Conservation (phyloP, 2,329 filamentous ascomycete genomes). For the Aspergillus aculeatinus region DNA sequence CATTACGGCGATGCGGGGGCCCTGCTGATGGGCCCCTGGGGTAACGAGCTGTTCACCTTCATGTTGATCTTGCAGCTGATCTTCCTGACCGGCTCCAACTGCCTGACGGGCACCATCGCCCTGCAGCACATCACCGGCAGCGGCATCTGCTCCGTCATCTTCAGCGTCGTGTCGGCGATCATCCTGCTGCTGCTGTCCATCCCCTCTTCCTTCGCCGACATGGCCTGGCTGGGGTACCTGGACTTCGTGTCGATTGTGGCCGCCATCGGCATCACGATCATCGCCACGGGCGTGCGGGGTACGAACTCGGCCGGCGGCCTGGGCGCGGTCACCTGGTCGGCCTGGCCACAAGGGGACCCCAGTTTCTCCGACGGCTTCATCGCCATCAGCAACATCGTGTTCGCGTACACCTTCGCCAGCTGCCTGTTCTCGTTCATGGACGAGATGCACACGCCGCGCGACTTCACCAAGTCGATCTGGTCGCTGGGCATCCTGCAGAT, state of each 20-base stretch:
- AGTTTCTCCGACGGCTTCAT: conserved; percentile 29
- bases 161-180: conserved; percentile 43
- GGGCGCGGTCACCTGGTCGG: conserved; percentile 12
- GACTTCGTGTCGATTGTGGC: conserved; percentile 34
- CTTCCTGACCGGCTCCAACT: conserved; percentile 46
- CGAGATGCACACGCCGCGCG: conserved; percentile 13
- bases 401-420: conserved; percentile 40
- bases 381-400: conserved; percentile 31
- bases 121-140: conserved; percentile 42
- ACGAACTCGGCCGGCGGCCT: conserved; percentile 18
- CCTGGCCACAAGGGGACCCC: conserved; percentile 17
- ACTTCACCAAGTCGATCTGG: conserved; percentile 12
- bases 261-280: conserved; percentile 33
- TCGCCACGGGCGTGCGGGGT: conserved; percentile 30
- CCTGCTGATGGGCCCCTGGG: conserved; percentile 43
- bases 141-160: conserved; percentile 37
- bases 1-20: conserved; percentile 47
- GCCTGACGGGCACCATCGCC: conserved; percentile 48
- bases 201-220: conserved; percentile 33
- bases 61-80: conserved; percentile 45
- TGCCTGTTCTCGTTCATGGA: conserved; percentile 12
- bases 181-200: conserved; percentile 32
- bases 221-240: conserved; percentile 34
- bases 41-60: conserved; percentile 39
- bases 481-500: conserved; percentile 10